Percentiles rank a stretch among this genome's conserved stretches.
phyloP scores from a whole-genome alignment of 495 filamentous ascomycete genomes.

The Xylaria acuta region DNA sequence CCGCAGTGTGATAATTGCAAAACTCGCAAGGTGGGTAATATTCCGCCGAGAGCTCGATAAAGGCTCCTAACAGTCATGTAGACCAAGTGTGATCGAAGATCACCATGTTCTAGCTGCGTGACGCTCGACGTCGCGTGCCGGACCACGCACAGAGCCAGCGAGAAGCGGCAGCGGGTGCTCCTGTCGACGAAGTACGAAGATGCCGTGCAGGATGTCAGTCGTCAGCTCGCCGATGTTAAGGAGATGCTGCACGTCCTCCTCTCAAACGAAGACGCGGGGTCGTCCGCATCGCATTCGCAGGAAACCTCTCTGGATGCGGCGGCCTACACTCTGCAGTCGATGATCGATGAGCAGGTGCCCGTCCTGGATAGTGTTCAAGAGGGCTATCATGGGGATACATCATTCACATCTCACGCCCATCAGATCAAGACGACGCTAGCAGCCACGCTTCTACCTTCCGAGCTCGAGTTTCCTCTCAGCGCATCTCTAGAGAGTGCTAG shows the following conservation, averaged over 20 bases:
- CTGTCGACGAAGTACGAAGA: constrained; percentile 38
- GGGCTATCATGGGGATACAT: constrained; percentile 34
- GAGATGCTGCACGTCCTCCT: constrained; percentile 32
- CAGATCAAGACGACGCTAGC: constrained; percentile 30
- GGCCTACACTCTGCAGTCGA: constrained; percentile 32
- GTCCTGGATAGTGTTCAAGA: constrained; percentile 28
- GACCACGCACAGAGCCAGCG: constrained; percentile 28
- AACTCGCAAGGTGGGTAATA: constrained; percentile 31
- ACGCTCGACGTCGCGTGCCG: constrained; percentile 36
- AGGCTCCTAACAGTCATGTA: constrained; percentile 1
- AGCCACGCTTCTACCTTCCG: constrained; percentile 24
- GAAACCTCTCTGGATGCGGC: constrained; percentile 8
- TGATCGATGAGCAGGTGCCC: constrained; percentile 37
- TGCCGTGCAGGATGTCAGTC: constrained; percentile 36
- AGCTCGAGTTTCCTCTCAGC: constrained; percentile 17
- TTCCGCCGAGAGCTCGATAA: neutral
- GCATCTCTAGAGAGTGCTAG: neutral
- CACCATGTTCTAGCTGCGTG: constrained; percentile 37
- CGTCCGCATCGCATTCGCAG: neutral
- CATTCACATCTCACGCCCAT: constrained; percentile 36
- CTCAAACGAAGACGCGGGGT: constrained; percentile 1
- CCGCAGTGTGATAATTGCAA: constrained; percentile 38
- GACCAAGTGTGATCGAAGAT: constrained; percentile 36
- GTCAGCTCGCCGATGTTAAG: constrained; percentile 35
- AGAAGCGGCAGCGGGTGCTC: constrained; percentile 39